Evolutionary conservation across 2,329 filamentous ascomycete species (phyloP).

Genomic region (Colletotrichum graminicola): DNA sequence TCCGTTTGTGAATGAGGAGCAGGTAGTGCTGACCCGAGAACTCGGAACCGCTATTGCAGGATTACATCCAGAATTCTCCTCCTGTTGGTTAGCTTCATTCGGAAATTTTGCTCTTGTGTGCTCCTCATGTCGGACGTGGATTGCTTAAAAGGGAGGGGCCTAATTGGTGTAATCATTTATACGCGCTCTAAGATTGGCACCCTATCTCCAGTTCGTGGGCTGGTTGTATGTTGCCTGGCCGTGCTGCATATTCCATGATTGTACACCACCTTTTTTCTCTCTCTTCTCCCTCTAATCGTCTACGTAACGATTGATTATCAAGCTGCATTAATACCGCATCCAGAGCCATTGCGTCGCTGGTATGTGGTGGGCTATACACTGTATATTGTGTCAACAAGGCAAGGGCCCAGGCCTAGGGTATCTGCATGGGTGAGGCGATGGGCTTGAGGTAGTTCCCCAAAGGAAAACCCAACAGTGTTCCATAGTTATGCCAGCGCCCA

Average conservation of each 20-base stretch:
- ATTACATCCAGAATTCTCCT: constrained; percentile 16
- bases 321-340: constrained; percentile 14
- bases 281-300: neutral
- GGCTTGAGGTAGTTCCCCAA: constrained; percentile 6
- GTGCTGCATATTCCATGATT: constrained; percentile 11
- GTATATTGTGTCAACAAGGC: constrained; percentile 11
- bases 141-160: constrained; percentile 24
- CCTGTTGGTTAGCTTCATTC: constrained; percentile 27
- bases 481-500: constrained; percentile 5
- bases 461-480: neutral
- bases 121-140: constrained; percentile 14
- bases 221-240: constrained; percentile 8
- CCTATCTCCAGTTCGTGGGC: neutral
- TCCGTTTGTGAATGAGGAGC: neutral
- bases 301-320: constrained; percentile 17
- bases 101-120: constrained; percentile 30
- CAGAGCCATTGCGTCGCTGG: neutral
- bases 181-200: constrained; percentile 2
- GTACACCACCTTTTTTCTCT: neutral
- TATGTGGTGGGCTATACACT: neutral
- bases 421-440: neutral
- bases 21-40: constrained; percentile 30
- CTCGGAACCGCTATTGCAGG: constrained; percentile 35
- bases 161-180: constrained; percentile 17
- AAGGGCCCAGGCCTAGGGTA: constrained; percentile 23